phyloP scores from a whole-genome alignment of 352 stramenopile genomes.

The Vaucheria bursata region DNA sequence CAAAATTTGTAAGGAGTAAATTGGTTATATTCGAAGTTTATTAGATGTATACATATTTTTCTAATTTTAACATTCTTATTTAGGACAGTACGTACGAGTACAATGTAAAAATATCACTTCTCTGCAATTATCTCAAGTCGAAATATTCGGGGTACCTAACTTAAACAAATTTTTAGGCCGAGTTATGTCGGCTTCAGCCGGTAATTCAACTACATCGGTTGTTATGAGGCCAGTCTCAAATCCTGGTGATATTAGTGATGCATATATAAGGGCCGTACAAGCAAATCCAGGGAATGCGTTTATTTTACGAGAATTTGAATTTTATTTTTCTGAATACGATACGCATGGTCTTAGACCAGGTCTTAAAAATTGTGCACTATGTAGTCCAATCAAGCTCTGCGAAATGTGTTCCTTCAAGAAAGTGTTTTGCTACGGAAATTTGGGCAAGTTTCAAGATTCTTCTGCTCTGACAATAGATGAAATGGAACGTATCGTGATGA shows the following conservation, averaged over 20 bases:
- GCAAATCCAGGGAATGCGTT: conserved; percentile 76
- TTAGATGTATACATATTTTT: too few relatives aligned
- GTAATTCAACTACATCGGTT: conserved; percentile 74
- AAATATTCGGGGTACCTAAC: not conserved
- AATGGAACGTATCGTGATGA: too few relatives aligned
- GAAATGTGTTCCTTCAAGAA: conserved; percentile 72
- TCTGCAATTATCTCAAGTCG: conserved; percentile 73
- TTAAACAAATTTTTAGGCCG: conserved; percentile 59
- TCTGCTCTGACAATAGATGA: too few relatives aligned
- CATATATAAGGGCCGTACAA: conserved; percentile 72
- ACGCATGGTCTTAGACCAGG: conserved; percentile 59
- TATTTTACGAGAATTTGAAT: conserved; percentile 75
- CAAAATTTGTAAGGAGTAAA: too few relatives aligned
- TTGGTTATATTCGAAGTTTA: too few relatives aligned
- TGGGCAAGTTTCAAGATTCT: too few relatives aligned
- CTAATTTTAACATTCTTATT: too few relatives aligned
- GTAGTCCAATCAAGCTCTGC: conserved; percentile 65
- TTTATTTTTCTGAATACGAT: conserved; percentile 65
- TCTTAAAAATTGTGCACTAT: conserved; percentile 61
- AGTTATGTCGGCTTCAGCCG: conserved; percentile 64
- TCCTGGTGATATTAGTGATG: conserved; percentile 55
- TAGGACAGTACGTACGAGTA: conserved; percentile 68
- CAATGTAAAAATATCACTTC: conserved; percentile 77
- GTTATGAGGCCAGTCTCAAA: conserved; percentile 63
- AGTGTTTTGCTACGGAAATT: too few relatives aligned